Percentiles rank a stretch among this genome's conserved stretches.
These are phyloP conservation scores for Cryptococcus deneoformans DNA, from an alignment of 1,284 basidiomycete species.

Conservation along the genomic window DNA sequence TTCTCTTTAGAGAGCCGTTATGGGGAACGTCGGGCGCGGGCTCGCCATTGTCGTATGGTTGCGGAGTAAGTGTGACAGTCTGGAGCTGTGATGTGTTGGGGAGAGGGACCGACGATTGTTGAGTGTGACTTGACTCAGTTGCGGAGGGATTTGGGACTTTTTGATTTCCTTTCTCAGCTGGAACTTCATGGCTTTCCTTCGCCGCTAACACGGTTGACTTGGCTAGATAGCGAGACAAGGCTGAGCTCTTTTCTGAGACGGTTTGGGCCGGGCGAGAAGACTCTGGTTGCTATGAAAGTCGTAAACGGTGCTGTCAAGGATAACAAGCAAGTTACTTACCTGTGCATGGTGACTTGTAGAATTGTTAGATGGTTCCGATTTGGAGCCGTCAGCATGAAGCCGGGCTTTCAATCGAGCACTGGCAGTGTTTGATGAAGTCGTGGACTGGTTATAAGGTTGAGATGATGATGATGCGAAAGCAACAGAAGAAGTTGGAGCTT, in stretches of 20 bases:
- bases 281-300: background rate
- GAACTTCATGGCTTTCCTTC: background rate
- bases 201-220: constrained; percentile 4
- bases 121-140: no score
- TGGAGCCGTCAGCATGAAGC: background rate
- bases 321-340: no score
- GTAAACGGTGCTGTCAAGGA: background rate
- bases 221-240: constrained; percentile 9
- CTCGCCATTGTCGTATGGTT: no score
- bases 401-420: background rate
- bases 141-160: no score
- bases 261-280: background rate
- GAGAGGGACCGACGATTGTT: no score
- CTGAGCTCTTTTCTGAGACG: background rate
- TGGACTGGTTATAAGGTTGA: no score
- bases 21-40: no score
- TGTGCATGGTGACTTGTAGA: background rate
- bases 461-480: no score
- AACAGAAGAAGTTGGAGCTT: background rate
- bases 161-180: no score
- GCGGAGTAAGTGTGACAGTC: no score
- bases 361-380: background rate
- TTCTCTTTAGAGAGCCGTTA: no score
- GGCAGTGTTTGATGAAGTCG: background rate
- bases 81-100: no score